Base-by-base conservation (phyloP, 2,329 filamentous ascomycete species). In the Dothidotthia symphoricarpi region DNA sequence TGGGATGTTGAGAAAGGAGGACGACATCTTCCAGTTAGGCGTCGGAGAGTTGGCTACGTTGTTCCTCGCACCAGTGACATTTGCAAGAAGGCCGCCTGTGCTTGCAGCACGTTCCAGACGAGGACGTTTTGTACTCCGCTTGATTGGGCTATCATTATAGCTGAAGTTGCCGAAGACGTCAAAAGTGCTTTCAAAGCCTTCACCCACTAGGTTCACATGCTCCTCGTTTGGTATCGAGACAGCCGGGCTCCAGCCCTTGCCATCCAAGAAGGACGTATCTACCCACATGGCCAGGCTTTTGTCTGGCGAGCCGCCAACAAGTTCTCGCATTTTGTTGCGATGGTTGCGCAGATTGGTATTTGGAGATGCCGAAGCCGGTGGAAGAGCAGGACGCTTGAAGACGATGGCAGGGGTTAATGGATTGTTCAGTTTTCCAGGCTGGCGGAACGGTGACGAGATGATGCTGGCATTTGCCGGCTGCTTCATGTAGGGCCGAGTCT, bases 291-390 rank as follows among this genome's bases (percentile, higher is more conserved):
- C 73, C 28, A 75, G 58, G 30, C 61, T 75, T 52, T 81, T 80
- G 35, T 80, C 76, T 3, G 88, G 88, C 4, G 88, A 93, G 39
- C 88, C 86, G 29, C 62, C 63, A 16, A 95, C 80, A 73, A 95
- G 81, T 51, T 86, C 79, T 43, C 79, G 78, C 47, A 97, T 88
- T 50, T 82, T 84, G 57, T 91, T 83, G 37, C 91, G 86, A 62
- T 97, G 93, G 51, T 93, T 82, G 41, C 85, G 83, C 14, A 97
- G 76, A 59, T 95, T 95, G 8, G 91, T 96, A 61, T 93, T 94
- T 2, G 93, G 91, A 11, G 91, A 97, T 13, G 88, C 84, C 1
- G 91, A 95, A 36, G 86, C 75, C 4, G 80, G 86, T 19, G 80
- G 77, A 39, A 77, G 75, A 12, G 72, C 69, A 25, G 79, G 80